Percentiles rank a stretch among this genome's conserved stretches.
Evolutionary conservation across 345 rosid genomes (phyloP).

Genomic region (Syzygium aromaticum): DNA sequence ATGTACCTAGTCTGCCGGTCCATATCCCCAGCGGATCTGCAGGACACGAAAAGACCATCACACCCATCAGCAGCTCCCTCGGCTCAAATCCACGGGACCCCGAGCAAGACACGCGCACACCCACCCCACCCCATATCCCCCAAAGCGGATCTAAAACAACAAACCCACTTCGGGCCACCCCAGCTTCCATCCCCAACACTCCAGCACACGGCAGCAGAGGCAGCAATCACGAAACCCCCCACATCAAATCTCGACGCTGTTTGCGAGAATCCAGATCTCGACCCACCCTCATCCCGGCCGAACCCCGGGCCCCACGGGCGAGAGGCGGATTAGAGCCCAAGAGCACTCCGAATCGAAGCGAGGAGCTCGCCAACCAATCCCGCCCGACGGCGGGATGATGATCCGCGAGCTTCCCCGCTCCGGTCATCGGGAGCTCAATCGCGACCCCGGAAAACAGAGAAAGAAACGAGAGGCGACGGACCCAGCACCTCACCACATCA

Average conservation of each 20-base stretch:
- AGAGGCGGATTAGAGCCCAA: neutral
- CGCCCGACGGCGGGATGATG: neutral
- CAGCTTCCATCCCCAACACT: neutral
- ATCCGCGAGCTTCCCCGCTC: neutral
- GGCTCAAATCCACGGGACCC: neutral
- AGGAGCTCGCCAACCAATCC: neutral
- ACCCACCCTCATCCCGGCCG: neutral
- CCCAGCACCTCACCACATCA: neutral
- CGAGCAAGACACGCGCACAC: neutral
- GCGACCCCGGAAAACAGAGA: neutral
- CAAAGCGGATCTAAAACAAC: neutral
- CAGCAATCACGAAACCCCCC: neutral
- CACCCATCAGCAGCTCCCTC: neutral
- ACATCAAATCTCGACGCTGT: neutral
- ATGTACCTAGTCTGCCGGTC: conserved; percentile 48
- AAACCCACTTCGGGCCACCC: neutral
- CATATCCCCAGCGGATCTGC: conserved; percentile 7
- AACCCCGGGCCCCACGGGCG: neutral
- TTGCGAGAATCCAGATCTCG: neutral
- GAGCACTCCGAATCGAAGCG: neutral
- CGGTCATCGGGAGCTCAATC: neutral
- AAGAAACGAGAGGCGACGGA: neutral
- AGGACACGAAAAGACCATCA: neutral
- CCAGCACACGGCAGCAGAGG: neutral
- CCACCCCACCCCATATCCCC: neutral